Percentiles rank a stretch among this genome's conserved stretches.
These are phyloP conservation scores for Pezicula carpinea DNA, from an alignment of 2,329 filamentous ascomycete genomes.

Conservation along the genomic window DNA sequence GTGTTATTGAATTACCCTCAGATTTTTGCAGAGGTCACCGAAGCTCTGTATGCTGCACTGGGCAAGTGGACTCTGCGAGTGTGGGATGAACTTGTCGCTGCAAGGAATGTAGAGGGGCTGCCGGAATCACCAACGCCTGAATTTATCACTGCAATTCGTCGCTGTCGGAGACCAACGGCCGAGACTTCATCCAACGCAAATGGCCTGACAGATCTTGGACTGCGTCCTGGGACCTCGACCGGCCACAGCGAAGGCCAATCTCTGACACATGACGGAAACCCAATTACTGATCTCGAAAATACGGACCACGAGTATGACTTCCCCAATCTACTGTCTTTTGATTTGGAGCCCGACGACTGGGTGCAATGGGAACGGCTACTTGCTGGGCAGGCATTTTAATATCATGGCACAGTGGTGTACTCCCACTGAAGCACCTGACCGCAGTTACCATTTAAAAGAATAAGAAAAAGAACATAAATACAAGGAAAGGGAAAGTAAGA, in stretches of 20 bases:
- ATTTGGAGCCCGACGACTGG: conserved; percentile 26
- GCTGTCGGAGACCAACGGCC: conserved; percentile 9
- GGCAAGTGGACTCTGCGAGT: conserved; percentile 26
- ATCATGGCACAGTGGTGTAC: too few species aligned
- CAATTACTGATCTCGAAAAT: conserved; percentile 5
- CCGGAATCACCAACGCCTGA: conserved; percentile 15
- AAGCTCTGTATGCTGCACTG: conserved; percentile 23
- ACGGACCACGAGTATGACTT: conserved; percentile 17
- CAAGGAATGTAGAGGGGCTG: conserved; percentile 15
- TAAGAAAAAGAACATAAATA: too few species aligned
- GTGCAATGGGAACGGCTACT: conserved; percentile 26
- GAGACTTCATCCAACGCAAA: conserved; percentile 4
- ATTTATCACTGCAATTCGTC: conserved; percentile 20
- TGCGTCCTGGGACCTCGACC: background rate
- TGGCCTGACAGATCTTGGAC: background rate
- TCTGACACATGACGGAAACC: background rate
- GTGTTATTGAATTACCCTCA: conserved; percentile 20
- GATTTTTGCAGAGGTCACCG: conserved; percentile 15
- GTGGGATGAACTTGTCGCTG: conserved; percentile 22
- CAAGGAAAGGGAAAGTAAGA: too few species aligned
- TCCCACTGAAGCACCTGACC: too few species aligned
- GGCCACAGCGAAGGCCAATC: background rate
- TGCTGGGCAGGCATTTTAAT: conserved; percentile 11
- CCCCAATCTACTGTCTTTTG: conserved; percentile 21
- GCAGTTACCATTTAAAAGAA: too few species aligned